These are phyloP conservation scores for Gymnopilus dilepis DNA, from an alignment of 768 basidiomycete genomes.

Conservation along the genomic window DNA sequence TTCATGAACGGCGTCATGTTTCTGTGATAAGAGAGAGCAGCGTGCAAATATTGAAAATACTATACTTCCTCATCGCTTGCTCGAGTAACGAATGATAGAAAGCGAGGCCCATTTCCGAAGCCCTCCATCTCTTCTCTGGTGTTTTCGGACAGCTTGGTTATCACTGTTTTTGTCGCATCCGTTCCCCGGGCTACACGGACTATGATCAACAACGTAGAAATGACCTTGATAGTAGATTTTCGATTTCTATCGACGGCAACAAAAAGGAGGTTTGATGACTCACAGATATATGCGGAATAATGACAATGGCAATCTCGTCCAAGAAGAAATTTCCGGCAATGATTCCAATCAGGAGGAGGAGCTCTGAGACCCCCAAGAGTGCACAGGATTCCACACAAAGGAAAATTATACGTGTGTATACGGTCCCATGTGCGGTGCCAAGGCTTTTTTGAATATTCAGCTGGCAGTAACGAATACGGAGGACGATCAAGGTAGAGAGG, in stretches of 20 bases:
- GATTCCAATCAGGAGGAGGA: not conserved
- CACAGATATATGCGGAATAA: not conserved
- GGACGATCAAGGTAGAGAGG: not conserved
- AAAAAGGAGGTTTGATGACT: not conserved
- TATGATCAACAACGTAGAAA: not conserved
- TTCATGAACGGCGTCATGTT: no score
- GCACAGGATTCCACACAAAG: not conserved
- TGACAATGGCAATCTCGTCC: not conserved
- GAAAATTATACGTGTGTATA: not conserved
- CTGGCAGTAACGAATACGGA: conserved; percentile 1
- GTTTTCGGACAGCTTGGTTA: no score
- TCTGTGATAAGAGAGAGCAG: no score
- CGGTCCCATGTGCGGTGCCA: not conserved
- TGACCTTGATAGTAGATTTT: not conserved
- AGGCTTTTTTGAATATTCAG: not conserved
- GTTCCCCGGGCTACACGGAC: not conserved
- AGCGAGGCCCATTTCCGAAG: no score
- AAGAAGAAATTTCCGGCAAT: not conserved
- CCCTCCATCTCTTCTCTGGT: no score
- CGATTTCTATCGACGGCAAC: no score
- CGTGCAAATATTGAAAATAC: no score
- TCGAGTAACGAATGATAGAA: no score
- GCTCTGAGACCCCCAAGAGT: not conserved
- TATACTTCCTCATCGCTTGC: no score
- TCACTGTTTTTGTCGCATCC: no score